Conservation (phyloP, 306 rosid genomes). For the Trifolium pratense region DNA sequence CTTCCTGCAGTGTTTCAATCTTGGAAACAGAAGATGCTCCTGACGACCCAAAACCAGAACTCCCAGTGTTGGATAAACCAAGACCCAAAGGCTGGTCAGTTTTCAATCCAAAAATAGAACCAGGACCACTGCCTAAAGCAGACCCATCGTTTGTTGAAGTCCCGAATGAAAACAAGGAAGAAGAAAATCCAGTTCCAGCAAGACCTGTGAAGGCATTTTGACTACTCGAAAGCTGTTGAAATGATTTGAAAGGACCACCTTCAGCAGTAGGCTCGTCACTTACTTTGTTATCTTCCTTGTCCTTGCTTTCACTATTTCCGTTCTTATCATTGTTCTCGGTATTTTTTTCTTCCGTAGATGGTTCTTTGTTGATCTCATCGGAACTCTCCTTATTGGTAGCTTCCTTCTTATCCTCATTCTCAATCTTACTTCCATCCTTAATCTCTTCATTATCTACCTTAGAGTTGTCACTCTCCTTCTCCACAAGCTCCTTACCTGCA, state of each 20-base stretch:
- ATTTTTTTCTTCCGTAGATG: constrained; percentile 27
- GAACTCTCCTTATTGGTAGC: constrained; percentile 40
- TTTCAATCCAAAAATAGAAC: constrained; percentile 60
- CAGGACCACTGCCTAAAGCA: constrained; percentile 28
- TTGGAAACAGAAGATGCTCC: constrained; percentile 58
- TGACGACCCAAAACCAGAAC: constrained; percentile 63
- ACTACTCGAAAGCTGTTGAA: constrained; percentile 84
- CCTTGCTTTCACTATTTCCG: constrained; percentile 42
- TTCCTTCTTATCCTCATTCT: constrained; percentile 43
- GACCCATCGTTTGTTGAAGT: constrained; percentile 61
- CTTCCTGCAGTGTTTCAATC: constrained; percentile 81
- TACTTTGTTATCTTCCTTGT: constrained; percentile 51
- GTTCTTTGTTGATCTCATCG: constrained; percentile 44
- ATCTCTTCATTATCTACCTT: constrained; percentile 40
- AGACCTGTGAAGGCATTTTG: constrained; percentile 98
- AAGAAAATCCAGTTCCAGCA: constrained; percentile 88
- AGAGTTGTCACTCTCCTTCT: constrained; percentile 40
- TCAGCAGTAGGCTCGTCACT: constrained; percentile 56
- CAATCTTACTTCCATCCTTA: constrained; percentile 35
- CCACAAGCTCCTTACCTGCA: constrained; percentile 35
- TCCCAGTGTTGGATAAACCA: constrained; percentile 71
- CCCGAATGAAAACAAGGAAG: constrained; percentile 81
- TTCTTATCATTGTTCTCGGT: constrained; percentile 40
- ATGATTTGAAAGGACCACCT: constrained; percentile 70
- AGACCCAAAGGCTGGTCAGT: constrained; percentile 67